Conservation (phyloP, 2,329 filamentous ascomycete genomes). For the Diplodia corticola region DNA sequence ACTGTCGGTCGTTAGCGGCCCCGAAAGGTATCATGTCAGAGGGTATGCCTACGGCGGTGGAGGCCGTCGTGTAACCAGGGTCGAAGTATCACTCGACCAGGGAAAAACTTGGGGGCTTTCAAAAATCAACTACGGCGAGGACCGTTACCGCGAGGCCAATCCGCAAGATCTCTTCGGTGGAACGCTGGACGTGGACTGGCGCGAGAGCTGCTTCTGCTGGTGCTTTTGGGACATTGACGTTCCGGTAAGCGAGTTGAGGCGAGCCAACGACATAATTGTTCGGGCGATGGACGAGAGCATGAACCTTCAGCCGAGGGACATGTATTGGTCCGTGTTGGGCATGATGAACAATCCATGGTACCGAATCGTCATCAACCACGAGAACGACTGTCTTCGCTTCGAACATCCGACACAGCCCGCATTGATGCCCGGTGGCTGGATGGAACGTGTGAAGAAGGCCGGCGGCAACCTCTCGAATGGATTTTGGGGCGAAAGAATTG, state of each 20-base stretch:
- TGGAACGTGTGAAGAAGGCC: constrained; percentile 82
- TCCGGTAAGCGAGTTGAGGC: constrained; percentile 59
- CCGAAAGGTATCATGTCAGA: constrained; percentile 62
- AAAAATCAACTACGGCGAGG: constrained; percentile 79
- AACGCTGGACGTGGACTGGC: constrained; percentile 75
- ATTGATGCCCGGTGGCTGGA: constrained; percentile 80
- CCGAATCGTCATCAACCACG: constrained; percentile 72
- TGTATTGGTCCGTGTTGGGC: constrained; percentile 93
- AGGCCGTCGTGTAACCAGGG: constrained; percentile 76
- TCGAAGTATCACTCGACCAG: constrained; percentile 81
- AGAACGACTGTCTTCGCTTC: constrained; percentile 67
- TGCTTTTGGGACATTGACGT: constrained; percentile 84
- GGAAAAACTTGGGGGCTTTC: constrained; percentile 78
- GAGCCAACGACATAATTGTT: constrained; percentile 72
- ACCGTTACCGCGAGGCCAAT: constrained; percentile 70
- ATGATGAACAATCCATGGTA: constrained; percentile 99
- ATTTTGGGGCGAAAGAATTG: constrained; percentile 75
- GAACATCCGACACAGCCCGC: constrained; percentile 87
- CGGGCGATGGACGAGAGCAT: constrained; percentile 88
- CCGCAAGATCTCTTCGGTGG: constrained; percentile 72
- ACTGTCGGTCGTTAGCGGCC: constrained; percentile 52
- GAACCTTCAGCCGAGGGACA: constrained; percentile 83
- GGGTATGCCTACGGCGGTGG: constrained; percentile 91
- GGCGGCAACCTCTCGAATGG: constrained; percentile 80
- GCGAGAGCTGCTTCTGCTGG: constrained; percentile 85